Conservation (phyloP, 768 basidiomycete genomes). For the Boletus patriciae region DNA sequence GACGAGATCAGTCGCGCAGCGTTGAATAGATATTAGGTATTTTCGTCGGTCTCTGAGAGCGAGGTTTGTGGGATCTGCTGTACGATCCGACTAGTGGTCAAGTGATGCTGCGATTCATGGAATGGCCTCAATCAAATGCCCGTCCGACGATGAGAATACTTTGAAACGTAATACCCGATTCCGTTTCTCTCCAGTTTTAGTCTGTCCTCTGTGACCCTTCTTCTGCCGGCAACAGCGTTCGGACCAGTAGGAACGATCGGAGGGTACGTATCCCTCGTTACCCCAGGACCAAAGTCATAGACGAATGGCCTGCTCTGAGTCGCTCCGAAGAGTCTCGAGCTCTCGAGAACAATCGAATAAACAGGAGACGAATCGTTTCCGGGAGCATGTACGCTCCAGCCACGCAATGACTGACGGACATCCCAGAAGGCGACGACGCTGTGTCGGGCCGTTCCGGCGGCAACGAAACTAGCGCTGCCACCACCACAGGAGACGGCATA, state of each 20-base stretch:
- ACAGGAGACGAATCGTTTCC: slow-evolving; percentile 79
- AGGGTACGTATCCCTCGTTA: slow-evolving; percentile 56
- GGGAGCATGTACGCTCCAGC: slow-evolving; percentile 81
- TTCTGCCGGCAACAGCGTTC: slow-evolving; percentile 23
- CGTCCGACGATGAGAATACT: slow-evolving; percentile 39
- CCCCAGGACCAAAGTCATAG: slow-evolving; percentile 73
- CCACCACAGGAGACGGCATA: slow-evolving; percentile 78
- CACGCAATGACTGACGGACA: slow-evolving; percentile 55
- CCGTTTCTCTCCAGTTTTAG: slow-evolving; percentile 38
- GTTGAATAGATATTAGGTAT: not conserved
- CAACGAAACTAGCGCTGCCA: slow-evolving; percentile 61
- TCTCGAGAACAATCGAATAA: slow-evolving; percentile 71
- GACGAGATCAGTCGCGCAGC: not conserved
- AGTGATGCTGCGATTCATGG: not conserved
- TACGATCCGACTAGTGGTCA: not conserved
- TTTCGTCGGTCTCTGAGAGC: not conserved
- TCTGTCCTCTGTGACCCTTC: slow-evolving; percentile 13
- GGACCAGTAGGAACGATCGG: slow-evolving; percentile 23
- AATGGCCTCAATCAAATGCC: slow-evolving; percentile 1
- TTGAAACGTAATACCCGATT: slow-evolving; percentile 53
- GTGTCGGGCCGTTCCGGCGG: slow-evolving; percentile 76
- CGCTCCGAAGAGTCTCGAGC: slow-evolving; percentile 75
- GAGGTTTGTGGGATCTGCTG: not conserved
- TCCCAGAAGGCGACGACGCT: slow-evolving; percentile 84
- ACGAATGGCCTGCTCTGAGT: slow-evolving; percentile 78